These are phyloP conservation scores for Fusarium poae DNA, from an alignment of 2,329 filamentous ascomycete genomes.

Conservation along the genomic window DNA sequence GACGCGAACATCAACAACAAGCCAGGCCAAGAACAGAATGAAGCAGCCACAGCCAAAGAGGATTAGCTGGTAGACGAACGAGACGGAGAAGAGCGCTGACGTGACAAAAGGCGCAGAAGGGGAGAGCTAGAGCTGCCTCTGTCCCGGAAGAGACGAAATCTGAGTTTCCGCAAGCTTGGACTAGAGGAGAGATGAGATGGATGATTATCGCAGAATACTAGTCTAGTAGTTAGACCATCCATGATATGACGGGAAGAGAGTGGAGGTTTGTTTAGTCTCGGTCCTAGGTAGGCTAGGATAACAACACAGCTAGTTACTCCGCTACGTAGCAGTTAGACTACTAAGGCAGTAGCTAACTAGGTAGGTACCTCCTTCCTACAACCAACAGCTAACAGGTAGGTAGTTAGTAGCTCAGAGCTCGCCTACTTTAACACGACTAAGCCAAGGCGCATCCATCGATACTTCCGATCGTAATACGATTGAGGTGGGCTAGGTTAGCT, in stretches of 20 bases:
- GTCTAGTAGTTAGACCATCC: constrained; percentile 12
- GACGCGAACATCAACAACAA: constrained; percentile 37
- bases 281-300: neutral
- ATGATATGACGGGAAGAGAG: constrained; percentile 42
- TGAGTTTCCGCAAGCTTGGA: constrained; percentile 36
- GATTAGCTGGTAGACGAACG: constrained; percentile 5
- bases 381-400: neutral
- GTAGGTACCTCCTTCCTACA: neutral
- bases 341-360: neutral
- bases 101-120: constrained; percentile 7
- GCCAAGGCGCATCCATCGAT: constrained; percentile 38
- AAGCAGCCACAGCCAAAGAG: constrained; percentile 37
- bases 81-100: constrained; percentile 18
- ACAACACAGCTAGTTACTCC: constrained; percentile 2
- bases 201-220: constrained; percentile 8
- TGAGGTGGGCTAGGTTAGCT: constrained; percentile 27
- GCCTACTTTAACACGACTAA: constrained; percentile 10
- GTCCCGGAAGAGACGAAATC: constrained; percentile 32
- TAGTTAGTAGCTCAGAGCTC: neutral
- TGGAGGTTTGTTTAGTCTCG: constrained; percentile 13
- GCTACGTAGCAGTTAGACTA: constrained; percentile 1
- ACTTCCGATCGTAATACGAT: constrained; percentile 41
- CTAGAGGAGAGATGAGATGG: constrained; percentile 7
- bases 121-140: constrained; percentile 19
- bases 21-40: constrained; percentile 18